Base-by-base conservation (phyloP, 1,284 basidiomycete genomes). In the Anthracocystis walkeri region DNA sequence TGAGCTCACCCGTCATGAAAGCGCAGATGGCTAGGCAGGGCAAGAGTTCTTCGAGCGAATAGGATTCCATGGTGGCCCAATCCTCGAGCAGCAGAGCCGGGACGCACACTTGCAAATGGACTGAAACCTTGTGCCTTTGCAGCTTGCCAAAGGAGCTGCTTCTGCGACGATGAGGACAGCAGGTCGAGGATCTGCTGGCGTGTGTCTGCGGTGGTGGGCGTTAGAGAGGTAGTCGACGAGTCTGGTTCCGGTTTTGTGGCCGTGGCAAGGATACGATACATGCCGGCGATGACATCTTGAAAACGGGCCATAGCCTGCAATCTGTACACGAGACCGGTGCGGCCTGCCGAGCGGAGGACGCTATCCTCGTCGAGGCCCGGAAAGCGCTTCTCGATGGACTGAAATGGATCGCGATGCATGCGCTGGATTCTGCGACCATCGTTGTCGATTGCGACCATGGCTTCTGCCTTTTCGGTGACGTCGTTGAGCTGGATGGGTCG, bases 311-410 rank as follows among this genome's bases (percentile, higher is more conserved):
- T 75, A 23, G 64, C 49, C 23, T 61, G 40, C 7, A 76, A 51
- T 4, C 74, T 61, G 20, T 62, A 76, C 4, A 67, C 68, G 8
- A 76, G 68, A n/a, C 68, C 65, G 14, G 74, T 76, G 23, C 74
- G 68, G 14, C 74, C 74, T 16, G 74, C 74, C 0, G 64, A 61
- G 4, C 68, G 67, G 23, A 75, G 73, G 20, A 75, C 59, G 44
- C 65, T 67, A 42, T 75, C 73, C 38, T 76, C 74, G 55, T 76
- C 74, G 40, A 68, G 64, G 50, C 68, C 73, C 0, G 72, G 72
- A 45, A 75, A 75, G 42, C 72, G 65, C 27, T 69, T 53, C n/a
- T 75, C 66, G 51, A 59, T 75, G 31, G 59, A 58, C 21, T 58
- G 50, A 53, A 75, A 75, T 4, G 72, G 72, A 44, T 75, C 66